Percentiles rank a stretch among this genome's conserved stretches.
Conservation (phyloP, 148 eudicot species). For the Vaccinium darrowii region DNA sequence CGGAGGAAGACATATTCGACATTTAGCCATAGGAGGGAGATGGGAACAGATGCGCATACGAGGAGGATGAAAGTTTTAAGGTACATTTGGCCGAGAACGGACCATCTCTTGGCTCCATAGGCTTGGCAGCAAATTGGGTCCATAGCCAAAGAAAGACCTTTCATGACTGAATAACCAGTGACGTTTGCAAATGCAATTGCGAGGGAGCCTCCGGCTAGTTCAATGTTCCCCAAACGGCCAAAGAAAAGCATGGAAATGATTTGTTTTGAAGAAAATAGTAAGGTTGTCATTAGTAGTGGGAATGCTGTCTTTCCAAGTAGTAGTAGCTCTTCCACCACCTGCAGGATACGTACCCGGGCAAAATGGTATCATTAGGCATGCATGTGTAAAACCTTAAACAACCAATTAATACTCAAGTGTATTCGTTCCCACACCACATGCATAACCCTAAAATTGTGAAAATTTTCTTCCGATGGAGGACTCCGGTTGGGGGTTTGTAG, state of each 20-base stretch:
- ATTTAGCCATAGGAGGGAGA: conserved; percentile 73
- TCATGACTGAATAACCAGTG: conserved; percentile 80
- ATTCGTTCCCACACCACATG: no score
- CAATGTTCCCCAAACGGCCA: conserved; percentile 64
- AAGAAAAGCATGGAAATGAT: conserved; percentile 72
- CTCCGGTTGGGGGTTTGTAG: no score
- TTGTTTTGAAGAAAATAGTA: conserved; percentile 64
- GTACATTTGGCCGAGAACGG: conserved; percentile 62
- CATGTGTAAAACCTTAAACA: no score
- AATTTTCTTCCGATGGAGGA: no score
- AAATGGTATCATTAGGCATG: no score
- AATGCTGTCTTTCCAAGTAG: conserved; percentile 51
- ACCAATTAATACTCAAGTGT: no score
- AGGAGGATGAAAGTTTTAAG: conserved; percentile 66
- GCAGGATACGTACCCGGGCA: conserved; percentile 13
- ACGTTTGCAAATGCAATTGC: conserved; percentile 86
- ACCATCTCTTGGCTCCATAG: conserved; percentile 69
- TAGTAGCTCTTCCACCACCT: conserved; percentile 61
- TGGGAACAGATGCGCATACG: conserved; percentile 45
- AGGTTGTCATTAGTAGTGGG: conserved; percentile 59
- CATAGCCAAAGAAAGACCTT: conserved; percentile 89
- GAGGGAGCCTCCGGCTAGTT: conserved; percentile 84
- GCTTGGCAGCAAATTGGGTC: conserved; percentile 95
- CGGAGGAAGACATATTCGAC: conserved; percentile 52
- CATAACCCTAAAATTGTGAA: no score